A percentile compares a stretch with the other conserved stretches of the same genome.
phyloP scores from a whole-genome alignment of 202 grass and related monocot species.

The Saccharum hybrid region DNA sequence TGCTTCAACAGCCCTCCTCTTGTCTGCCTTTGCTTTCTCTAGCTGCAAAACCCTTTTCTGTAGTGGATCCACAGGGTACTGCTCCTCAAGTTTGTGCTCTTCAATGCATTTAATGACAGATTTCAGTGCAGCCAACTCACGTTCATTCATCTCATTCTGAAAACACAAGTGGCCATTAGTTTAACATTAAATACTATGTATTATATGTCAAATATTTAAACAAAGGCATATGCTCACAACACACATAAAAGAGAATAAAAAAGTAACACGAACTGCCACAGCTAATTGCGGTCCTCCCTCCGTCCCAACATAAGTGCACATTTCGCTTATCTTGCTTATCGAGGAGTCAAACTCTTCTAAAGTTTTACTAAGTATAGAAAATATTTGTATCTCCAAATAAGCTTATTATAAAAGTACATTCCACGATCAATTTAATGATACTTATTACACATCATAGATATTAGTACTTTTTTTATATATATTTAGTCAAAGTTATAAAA shows the following conservation, averaged over 20 bases:
- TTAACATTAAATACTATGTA: conserved; percentile 7
- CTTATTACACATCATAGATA: too few species aligned
- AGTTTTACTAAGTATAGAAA: too few species aligned
- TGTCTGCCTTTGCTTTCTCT: conserved; percentile 99
- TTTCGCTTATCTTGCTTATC: too few species aligned
- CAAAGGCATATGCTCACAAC: not conserved
- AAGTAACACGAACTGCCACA: too few species aligned
- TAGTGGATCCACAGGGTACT: conserved; percentile 68
- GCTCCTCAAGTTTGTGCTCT: conserved; percentile 78
- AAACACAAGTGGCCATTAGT: conserved; percentile 17
- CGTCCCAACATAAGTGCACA: too few species aligned
- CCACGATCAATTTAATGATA: too few species aligned
- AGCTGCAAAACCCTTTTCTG: conserved; percentile 74
- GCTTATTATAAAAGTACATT: too few species aligned
- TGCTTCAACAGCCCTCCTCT: conserved; percentile 83
- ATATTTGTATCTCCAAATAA: too few species aligned
- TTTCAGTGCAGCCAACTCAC: conserved; percentile 81
- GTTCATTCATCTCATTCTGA: conserved; percentile 87
- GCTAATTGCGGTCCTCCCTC: too few species aligned
- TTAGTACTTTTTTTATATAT: too few species aligned
- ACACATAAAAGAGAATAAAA: not conserved
- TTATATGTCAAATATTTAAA: not conserved
- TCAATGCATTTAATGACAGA: conserved; percentile 83
- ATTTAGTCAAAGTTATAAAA: too few species aligned
- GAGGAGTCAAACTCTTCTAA: too few species aligned